phyloP scores from a whole-genome alignment of 352 stramenopile species.

The Phytophthora capsici region DNA sequence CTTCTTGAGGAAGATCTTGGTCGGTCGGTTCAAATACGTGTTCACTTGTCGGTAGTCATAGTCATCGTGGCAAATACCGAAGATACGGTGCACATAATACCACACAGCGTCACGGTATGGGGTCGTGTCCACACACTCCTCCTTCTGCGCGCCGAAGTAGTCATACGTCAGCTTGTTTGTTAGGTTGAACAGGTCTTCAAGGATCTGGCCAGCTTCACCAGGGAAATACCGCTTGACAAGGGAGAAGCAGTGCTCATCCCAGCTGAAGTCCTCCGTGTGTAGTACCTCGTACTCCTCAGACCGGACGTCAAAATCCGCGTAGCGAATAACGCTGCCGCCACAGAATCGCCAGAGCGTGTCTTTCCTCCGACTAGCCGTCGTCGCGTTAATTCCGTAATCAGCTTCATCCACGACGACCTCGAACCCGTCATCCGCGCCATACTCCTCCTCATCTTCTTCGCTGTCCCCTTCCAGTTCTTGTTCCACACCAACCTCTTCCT shows the following conservation, averaged over 20 bases:
- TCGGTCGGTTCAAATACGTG: constrained; percentile 80
- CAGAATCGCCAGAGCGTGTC: constrained; percentile 88
- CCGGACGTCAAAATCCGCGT: constrained; percentile 88
- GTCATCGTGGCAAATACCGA: constrained; percentile 90
- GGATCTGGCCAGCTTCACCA: constrained; percentile 77
- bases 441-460: constrained; percentile 38
- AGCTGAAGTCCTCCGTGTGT: constrained; percentile 90
- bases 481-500: constrained; percentile 46
- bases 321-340: constrained; percentile 78
- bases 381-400: constrained; percentile 48
- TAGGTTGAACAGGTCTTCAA: constrained; percentile 89
- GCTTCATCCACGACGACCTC: constrained; percentile 65
- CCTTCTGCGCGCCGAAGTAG: constrained; percentile 66
- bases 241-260: constrained; percentile 90
- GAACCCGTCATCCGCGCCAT: constrained; percentile 42
- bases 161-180: constrained; percentile 88
- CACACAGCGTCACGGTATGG: constrained; percentile 86
- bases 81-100: constrained; percentile 90
- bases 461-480: constrained; percentile 36
- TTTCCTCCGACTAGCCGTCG: constrained; percentile 42
- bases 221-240: constrained; percentile 88
- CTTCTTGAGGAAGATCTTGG: constrained; percentile 90
- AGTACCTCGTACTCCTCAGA: constrained; percentile 82
- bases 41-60: constrained; percentile 90
- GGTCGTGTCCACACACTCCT: constrained; percentile 73